These are phyloP conservation scores for Leishmania tropica DNA, from an alignment of 208 protist species.

Conservation along the genomic window DNA sequence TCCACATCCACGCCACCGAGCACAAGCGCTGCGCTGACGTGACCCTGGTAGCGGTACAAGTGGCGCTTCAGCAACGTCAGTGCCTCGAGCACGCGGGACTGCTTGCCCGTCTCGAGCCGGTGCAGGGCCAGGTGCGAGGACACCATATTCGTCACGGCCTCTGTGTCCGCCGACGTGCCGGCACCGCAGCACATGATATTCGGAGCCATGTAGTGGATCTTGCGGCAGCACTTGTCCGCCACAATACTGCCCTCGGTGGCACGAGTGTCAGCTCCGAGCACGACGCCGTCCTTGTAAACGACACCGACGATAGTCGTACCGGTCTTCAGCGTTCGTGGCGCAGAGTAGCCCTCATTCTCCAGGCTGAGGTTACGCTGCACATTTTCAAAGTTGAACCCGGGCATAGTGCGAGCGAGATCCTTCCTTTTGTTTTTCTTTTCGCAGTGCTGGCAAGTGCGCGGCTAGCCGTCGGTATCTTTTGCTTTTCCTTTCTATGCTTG, in stretches of 20 bases:
- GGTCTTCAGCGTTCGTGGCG: constrained; percentile 96
- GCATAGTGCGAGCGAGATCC: constrained; percentile 37
- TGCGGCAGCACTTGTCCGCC: constrained; percentile 99
- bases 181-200: constrained; percentile 99
- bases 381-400: constrained; percentile 95
- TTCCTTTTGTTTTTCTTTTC: background rate
- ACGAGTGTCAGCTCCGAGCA: constrained; percentile 99
- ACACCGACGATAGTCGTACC: constrained; percentile 99
- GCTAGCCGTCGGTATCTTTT: background rate
- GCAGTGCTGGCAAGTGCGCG: background rate
- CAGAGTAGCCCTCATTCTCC: constrained; percentile 58
- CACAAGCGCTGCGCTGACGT: constrained; percentile 99
- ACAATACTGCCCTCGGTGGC: constrained; percentile 99
- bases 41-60: constrained; percentile 98
- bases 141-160: constrained; percentile 94
- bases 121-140: constrained; percentile 96
- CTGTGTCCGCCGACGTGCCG: constrained; percentile 99
- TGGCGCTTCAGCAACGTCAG: constrained; percentile 97
- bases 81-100: constrained; percentile 97
- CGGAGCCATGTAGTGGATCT: constrained; percentile 99
- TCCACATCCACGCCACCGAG: constrained; percentile 99
- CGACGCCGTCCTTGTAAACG: constrained; percentile 99
- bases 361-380: constrained; percentile 92
- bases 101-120: constrained; percentile 92
- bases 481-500: constrained; percentile 24